Evolutionary conservation across 345 rosid species (phyloP).

Genomic region (Anacardium occidentale): DNA sequence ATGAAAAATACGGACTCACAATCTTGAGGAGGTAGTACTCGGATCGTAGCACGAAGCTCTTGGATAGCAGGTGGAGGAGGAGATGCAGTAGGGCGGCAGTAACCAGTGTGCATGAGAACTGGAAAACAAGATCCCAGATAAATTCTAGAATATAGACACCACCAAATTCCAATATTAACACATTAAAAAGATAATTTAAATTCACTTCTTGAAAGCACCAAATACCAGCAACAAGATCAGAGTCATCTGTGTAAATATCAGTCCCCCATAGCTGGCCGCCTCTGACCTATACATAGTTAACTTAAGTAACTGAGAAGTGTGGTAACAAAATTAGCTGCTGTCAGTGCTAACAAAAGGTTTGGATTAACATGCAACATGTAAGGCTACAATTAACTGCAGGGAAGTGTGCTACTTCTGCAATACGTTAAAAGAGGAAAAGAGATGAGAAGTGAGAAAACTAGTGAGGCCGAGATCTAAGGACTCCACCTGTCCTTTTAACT

Average conservation of each 20-base stretch:
- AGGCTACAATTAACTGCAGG: background rate
- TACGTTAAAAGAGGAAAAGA: background rate
- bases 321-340: background rate
- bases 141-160: slow-evolving; percentile 8
- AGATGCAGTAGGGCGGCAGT: slow-evolving; percentile 94
- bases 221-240: slow-evolving; percentile 98
- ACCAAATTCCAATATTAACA: slow-evolving; percentile 8
- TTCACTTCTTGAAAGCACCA: slow-evolving; percentile 11
- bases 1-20: slow-evolving; percentile 47
- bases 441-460: background rate
- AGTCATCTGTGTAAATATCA: slow-evolving; percentile 92
- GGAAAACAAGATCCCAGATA: slow-evolving; percentile 33
- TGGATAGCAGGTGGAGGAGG: slow-evolving; percentile 96
- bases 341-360: background rate
- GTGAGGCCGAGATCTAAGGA: background rate
- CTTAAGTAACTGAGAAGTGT: slow-evolving; percentile 16
- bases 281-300: slow-evolving; percentile 64
- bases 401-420: background rate
- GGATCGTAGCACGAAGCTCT: slow-evolving; percentile 82
- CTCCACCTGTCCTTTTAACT: background rate
- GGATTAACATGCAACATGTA: background rate
- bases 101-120: slow-evolving; percentile 99
- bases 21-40: slow-evolving; percentile 87
- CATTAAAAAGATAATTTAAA: background rate
- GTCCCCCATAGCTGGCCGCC: slow-evolving; percentile 99